A percentile compares a stretch with the other conserved stretches of the same genome.
phyloP scores from a whole-genome alignment of 345 rosid species.

The Barbarea vulgaris region DNA sequence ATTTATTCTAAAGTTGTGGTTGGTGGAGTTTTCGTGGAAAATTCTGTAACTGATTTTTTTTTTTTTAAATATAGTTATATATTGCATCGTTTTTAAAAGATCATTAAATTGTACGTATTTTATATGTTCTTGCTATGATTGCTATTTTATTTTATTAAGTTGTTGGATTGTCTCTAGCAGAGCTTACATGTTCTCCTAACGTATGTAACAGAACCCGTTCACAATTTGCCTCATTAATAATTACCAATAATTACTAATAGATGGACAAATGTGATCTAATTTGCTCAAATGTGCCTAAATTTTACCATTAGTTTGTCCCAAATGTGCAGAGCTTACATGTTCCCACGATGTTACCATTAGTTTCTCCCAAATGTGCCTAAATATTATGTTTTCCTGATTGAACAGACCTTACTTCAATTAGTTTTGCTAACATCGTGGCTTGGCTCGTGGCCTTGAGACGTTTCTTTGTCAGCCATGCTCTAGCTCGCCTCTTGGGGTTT shows the following conservation, averaged over 20 bases:
- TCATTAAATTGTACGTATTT: not conserved
- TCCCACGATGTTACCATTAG: not conserved
- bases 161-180: constrained; percentile 16
- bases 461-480: too few relatives aligned
- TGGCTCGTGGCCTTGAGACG: too few relatives aligned
- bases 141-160: not conserved
- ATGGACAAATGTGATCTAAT: too few relatives aligned
- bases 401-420: not conserved
- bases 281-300: too few relatives aligned
- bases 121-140: not conserved
- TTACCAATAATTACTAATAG: not conserved
- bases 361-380: not conserved
- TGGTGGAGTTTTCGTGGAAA: constrained; percentile 22
- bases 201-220: not conserved
- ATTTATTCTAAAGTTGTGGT: constrained; percentile 1
- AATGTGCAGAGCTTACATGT: too few relatives aligned
- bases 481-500: too few relatives aligned
- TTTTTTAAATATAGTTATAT: not conserved
- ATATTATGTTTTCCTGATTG: not conserved
- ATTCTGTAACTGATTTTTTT: not conserved
- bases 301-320: too few relatives aligned
- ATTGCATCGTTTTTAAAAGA: not conserved
- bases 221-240: not conserved
- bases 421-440: not conserved
- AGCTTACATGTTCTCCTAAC: not conserved